Evolutionary conservation across 2,329 filamentous ascomycete genomes (phyloP), one percentile per base, ranked within the genome.

Genomic region (Colletotrichum kahawae): DNA sequence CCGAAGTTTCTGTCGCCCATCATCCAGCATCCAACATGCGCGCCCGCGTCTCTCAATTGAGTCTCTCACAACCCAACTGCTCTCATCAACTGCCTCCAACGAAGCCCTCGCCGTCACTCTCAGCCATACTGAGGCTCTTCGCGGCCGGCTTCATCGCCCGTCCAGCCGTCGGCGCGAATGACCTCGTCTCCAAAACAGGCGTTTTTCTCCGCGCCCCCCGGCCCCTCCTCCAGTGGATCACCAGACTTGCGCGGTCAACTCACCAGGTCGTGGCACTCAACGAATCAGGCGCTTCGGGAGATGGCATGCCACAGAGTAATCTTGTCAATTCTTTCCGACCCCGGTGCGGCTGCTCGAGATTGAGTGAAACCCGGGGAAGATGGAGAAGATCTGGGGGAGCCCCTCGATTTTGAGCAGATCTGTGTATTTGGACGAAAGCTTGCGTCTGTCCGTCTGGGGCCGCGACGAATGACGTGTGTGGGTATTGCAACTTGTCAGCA

Each of bases 211-310:
- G 73, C 70, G 36, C 21, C 16, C 16, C 69, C 71, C 57, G 34
- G 63, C 57, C 63, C 38, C 27, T 27, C 31, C 51, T 21, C 54
- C 21, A 27, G 74, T 74, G 74, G 74, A 76, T 76, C 70, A 48
- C 8, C 65, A 56, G 36, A 69, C 51, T 76, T 33, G 62, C 59
- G 38, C 34, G 51, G 60, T 43, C 36, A 54, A 77, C 76, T 77
- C 74, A 77, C 76, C 76, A 77, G 31, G 76, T 77, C 65, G 76
- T 77, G 34, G 76, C 76, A 38, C 76, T 75, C 67, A 77, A 54
- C 70, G 76, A 76, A 77, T 77, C 76, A 75, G 75, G 65, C 67
- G 70, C 71, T 71, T 77, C 76, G 68, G 76, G 64, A 67, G 76
- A 71, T 31, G 76, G 67, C 71, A 77, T 77, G 75, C 63, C 71